Conservation (phyloP, 305 asterid genomes). For the Fraxinus velutina region DNA sequence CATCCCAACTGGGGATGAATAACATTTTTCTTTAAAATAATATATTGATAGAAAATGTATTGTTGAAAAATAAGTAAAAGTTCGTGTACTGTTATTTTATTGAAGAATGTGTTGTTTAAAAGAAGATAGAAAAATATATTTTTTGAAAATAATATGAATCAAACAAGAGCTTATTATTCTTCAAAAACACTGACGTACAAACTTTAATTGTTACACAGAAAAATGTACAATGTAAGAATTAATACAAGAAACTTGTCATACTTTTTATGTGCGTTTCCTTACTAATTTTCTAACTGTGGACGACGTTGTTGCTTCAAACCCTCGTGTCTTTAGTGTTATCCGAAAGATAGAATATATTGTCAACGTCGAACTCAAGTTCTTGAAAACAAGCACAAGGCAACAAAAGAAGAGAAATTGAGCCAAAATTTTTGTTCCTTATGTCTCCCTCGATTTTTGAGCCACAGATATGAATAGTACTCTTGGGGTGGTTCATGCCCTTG, state of each 20-base stretch:
- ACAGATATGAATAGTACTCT: background rate
- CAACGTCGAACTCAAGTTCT: background rate
- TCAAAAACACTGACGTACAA: background rate
- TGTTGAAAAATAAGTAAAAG: too few relatives aligned
- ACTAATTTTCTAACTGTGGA: background rate
- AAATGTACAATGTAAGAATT: background rate
- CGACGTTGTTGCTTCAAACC: background rate
- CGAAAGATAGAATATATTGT: background rate
- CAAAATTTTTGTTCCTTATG: background rate
- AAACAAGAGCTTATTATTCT: too few relatives aligned
- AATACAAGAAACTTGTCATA: background rate
- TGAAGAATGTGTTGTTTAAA: too few relatives aligned
- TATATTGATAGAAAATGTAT: too few relatives aligned
- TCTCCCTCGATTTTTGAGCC: background rate
- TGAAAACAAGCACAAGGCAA: background rate
- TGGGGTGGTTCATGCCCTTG: background rate
- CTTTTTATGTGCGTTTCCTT: background rate
- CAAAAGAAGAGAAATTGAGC: background rate
- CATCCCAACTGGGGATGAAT: too few relatives aligned
- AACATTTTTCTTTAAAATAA: too few relatives aligned
- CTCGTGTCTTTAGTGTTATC: background rate
- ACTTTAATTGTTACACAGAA: background rate
- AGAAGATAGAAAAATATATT: too few relatives aligned
- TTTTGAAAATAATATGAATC: too few relatives aligned
- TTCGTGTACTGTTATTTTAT: too few relatives aligned